phyloP scores from a whole-genome alignment of 2,329 filamentous ascomycete species.

The Cladobotryum protrusum region DNA sequence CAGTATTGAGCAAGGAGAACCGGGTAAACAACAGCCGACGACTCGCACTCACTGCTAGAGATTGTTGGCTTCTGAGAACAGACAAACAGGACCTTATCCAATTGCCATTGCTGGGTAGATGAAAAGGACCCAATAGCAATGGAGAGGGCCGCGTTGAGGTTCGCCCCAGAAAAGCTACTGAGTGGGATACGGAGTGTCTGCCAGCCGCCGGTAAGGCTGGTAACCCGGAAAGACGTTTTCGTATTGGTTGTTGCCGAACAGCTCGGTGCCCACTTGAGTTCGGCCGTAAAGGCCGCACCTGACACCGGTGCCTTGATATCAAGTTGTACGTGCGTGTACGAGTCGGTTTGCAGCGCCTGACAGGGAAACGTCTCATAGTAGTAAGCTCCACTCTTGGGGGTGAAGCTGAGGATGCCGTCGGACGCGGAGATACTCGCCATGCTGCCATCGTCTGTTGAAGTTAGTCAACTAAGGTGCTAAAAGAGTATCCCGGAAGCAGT shows the following conservation, averaged over 20 bases:
- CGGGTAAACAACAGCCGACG: neutral
- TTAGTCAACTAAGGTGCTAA: constrained; percentile 6
- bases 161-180: constrained; percentile 42
- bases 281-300: constrained; percentile 25
- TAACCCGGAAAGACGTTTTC: constrained; percentile 39
- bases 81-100: constrained; percentile 42
- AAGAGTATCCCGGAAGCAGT: neutral
- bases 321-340: constrained; percentile 39
- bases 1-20: neutral
- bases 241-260: constrained; percentile 35
- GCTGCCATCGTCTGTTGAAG: constrained; percentile 39
- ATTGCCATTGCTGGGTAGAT: constrained; percentile 31
- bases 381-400: constrained; percentile 42
- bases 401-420: constrained; percentile 42
- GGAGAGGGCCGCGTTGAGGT: constrained; percentile 40
- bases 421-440: constrained; percentile 37
- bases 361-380: constrained; percentile 49
- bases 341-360: constrained; percentile 36
- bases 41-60: constrained; percentile 12
- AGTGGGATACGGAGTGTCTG: constrained; percentile 47
- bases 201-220: constrained; percentile 40
- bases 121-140: constrained; percentile 37
- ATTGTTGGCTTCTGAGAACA: constrained; percentile 25
- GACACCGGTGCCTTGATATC: constrained; percentile 18
- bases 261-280: constrained; percentile 32